Conservation (phyloP, 2,329 filamentous ascomycete species). For the Xylaria sp. region DNA sequence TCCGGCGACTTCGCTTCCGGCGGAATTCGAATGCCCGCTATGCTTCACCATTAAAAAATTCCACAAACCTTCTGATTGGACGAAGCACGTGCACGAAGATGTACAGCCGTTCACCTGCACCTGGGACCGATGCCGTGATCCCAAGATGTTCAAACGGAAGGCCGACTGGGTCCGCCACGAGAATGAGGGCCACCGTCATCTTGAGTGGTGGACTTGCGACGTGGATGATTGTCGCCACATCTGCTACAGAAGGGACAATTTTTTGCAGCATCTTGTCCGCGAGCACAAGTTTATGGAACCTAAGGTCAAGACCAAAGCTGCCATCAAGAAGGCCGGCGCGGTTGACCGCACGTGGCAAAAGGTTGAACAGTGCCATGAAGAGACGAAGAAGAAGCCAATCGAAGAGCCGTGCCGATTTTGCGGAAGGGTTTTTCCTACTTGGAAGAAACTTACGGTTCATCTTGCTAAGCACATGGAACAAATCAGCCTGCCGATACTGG, state of each 20-base stretch:
- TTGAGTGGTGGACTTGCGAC: constrained; percentile 92
- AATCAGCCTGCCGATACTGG: constrained; percentile 83
- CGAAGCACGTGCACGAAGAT: constrained; percentile 94
- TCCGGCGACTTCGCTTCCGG: constrained; percentile 79
- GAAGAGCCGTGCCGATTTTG: constrained; percentile 91
- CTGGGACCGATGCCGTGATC: constrained; percentile 82
- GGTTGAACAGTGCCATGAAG: constrained; percentile 80
- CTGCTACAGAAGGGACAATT: constrained; percentile 91
- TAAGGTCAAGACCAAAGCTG: constrained; percentile 78
- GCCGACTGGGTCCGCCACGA: constrained; percentile 97
- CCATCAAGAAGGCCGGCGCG: constrained; percentile 68
- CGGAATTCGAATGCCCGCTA: constrained; percentile 88
- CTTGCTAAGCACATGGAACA: constrained; percentile 95
- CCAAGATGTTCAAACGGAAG: constrained; percentile 94
- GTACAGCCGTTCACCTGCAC: constrained; percentile 94
- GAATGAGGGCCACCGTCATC: constrained; percentile 87
- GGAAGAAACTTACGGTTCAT: constrained; percentile 96
- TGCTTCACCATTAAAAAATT: constrained; percentile 89
- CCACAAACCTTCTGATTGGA: constrained; percentile 94
- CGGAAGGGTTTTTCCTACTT: constrained; percentile 80
- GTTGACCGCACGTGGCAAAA: constrained; percentile 78
- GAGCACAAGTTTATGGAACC: constrained; percentile 90
- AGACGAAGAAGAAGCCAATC: constrained; percentile 72
- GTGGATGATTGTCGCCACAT: constrained; percentile 82
- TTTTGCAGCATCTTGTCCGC: constrained; percentile 89